Conservation (phyloP, 2,329 filamentous ascomycete species). For the Alternaria ventricosa region DNA sequence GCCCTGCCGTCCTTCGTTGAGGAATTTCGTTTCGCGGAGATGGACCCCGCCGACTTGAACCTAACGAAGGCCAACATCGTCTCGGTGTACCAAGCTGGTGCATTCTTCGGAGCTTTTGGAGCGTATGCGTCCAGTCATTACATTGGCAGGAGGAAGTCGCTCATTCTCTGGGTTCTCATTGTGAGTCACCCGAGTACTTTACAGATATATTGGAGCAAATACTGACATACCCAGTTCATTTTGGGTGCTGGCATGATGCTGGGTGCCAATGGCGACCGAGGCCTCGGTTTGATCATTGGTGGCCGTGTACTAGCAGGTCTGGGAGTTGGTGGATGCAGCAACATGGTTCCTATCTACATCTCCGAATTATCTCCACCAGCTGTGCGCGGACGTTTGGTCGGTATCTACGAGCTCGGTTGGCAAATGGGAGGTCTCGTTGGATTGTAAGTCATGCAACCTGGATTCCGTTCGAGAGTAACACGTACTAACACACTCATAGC, state of each 20-base stretch:
- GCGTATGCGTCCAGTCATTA: slow-evolving; percentile 69
- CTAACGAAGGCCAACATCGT: slow-evolving; percentile 77
- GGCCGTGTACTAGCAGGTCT: slow-evolving; percentile 65
- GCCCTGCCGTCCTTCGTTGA: slow-evolving; percentile 71
- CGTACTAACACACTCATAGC: slow-evolving; percentile 17
- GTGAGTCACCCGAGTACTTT: slow-evolving; percentile 3
- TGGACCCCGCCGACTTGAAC: slow-evolving; percentile 58
- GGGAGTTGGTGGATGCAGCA: slow-evolving; percentile 63
- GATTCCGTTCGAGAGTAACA: slow-evolving; percentile 52
- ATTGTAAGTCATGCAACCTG: slow-evolving; percentile 31
- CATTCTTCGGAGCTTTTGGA: slow-evolving; percentile 73
- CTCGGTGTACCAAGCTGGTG: slow-evolving; percentile 80
- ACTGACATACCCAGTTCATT: slow-evolving; percentile 57
- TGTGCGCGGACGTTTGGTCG: slow-evolving; percentile 64
- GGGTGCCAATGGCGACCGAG: slow-evolving; percentile 52
- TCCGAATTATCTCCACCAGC: slow-evolving; percentile 65
- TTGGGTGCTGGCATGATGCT: slow-evolving; percentile 75
- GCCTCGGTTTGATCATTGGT: slow-evolving; percentile 65
- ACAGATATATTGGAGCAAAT: not conserved
- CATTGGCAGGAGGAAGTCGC: slow-evolving; percentile 69
- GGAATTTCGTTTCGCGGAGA: slow-evolving; percentile 69
- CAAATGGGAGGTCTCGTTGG: slow-evolving; percentile 49
- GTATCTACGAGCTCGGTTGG: slow-evolving; percentile 58
- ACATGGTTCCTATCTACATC: slow-evolving; percentile 67
- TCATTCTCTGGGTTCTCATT: slow-evolving; percentile 66